These are phyloP conservation scores for Letharia lupina DNA, from an alignment of 495 filamentous ascomycete genomes.

Conservation along the genomic window DNA sequence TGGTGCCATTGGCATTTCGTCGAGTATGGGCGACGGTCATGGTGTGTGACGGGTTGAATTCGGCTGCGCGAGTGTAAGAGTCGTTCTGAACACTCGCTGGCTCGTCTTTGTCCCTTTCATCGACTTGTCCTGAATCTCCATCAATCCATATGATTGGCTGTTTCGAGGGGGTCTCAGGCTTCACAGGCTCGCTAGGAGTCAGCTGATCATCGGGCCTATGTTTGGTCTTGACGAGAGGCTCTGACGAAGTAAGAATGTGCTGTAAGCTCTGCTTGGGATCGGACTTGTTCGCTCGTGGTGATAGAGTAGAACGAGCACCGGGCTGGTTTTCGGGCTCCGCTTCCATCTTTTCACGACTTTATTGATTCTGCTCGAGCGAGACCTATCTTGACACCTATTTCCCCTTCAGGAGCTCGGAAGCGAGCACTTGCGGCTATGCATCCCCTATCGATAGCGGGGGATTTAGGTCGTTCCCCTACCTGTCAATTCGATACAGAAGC, in stretches of 20 bases:
- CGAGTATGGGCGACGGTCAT: slow-evolving; percentile 51
- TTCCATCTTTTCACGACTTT: slow-evolving; percentile 18
- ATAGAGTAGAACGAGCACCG: slow-evolving; percentile 15
- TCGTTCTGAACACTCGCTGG: slow-evolving; percentile 34
- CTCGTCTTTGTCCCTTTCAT: slow-evolving; percentile 15
- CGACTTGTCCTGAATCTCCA: slow-evolving; percentile 11
- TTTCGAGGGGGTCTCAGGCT: slow-evolving; percentile 11
- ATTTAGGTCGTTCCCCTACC: background rate
- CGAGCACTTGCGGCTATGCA: slow-evolving; percentile 1
- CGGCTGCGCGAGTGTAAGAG: slow-evolving; percentile 38
- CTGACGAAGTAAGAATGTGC: slow-evolving; percentile 22
- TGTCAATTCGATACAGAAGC: background rate
- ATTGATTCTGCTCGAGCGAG: slow-evolving; percentile 18
- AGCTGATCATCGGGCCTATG: slow-evolving; percentile 7
- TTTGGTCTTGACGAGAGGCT: slow-evolving; percentile 12
- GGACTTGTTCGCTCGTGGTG: slow-evolving; percentile 21
- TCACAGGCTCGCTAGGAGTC: slow-evolving; percentile 6
- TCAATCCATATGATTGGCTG: slow-evolving; percentile 21
- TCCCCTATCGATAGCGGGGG: background rate
- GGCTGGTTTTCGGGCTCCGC: slow-evolving; percentile 12
- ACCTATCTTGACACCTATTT: background rate
- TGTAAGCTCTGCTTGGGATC: slow-evolving; percentile 28
- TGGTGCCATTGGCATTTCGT: slow-evolving; percentile 57
- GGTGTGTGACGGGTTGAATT: slow-evolving; percentile 35
- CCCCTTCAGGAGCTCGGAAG: slow-evolving; percentile 5